Evolutionary conservation across 352 stramenopile species (phyloP), one percentile per base, ranked within the genome.

Genomic region (Globisporangium yorkense): DNA sequence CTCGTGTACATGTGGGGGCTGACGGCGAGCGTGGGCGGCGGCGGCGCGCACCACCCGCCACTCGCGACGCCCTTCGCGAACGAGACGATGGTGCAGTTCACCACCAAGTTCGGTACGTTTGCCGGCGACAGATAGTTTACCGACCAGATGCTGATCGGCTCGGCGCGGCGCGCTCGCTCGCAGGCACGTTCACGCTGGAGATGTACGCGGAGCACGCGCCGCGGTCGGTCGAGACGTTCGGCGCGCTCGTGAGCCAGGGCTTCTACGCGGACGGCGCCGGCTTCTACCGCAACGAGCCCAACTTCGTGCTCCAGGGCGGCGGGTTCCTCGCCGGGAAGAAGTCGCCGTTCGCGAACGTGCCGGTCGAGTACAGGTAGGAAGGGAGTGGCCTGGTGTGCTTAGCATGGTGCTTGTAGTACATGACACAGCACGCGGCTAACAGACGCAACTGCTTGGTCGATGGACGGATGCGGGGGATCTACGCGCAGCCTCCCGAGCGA

Each of bases 231-330:
- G 80, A 72, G 24, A 78, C 80, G 39, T 91, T 94, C 57, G 65
- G 70, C 60, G 77, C 81, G 61, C 73, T 94, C 35, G 70, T 94
- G 24, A 57, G 80, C 41, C 55, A 56, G 35, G 80, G 75, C 5
- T 92, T 84, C 46, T 94, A 89, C 72, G 50, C 66, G n/a, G 76
- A 76, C 16, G 66, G 87, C n/a, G 70, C 82, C 1, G 84, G 84
- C 2, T 92, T 94, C 54, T 94, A 94, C 67, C 87, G 87, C 66
- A 90, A 92, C 51, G 84, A 92, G 50, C 80, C 77, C 29, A 85
- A 85, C 54, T 94, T 82, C 61, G 65, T 92, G 51, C 67, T 94
- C 9, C 84, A 94, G 60, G 84, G 76, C 48, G 84, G 84, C 29
- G 81, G 76, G 13, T 92, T 82, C 60, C 76, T 94, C 16, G 76